A percentile compares a stretch with the other conserved stretches of the same genome.
These are phyloP conservation scores for Aspergillus felis DNA, from an alignment of 2,329 filamentous ascomycete genomes.

Conservation along the genomic window DNA sequence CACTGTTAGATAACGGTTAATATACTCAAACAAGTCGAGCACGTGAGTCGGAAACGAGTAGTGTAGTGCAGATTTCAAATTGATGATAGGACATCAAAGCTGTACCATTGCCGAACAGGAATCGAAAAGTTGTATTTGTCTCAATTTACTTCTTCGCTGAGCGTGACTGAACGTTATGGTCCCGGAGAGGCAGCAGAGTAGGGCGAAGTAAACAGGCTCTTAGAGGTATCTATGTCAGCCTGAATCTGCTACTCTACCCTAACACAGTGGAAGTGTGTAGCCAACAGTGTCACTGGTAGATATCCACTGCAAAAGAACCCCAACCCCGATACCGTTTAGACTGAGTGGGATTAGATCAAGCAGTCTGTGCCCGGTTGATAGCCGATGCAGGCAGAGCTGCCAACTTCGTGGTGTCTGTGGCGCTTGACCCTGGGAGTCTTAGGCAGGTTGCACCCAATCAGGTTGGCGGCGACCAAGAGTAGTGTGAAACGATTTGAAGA, in stretches of 20 bases:
- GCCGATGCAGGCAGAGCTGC: constrained; percentile 21
- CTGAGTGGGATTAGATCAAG: constrained; percentile 14
- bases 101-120: not conserved
- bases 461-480: constrained; percentile 5
- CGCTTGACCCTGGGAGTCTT: constrained; percentile 14
- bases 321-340: constrained; percentile 21
- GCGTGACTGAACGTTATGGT: not conserved
- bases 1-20: not conserved
- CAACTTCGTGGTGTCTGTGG: constrained; percentile 17
- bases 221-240: not conserved
- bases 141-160: not conserved
- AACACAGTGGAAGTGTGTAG: not conserved
- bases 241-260: not conserved
- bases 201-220: not conserved
- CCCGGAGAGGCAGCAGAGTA: not conserved
- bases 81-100: not conserved
- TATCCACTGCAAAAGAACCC: constrained; percentile 6
- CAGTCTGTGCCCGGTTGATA: constrained; percentile 3
- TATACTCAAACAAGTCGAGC: not conserved
- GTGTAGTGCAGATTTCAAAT: constrained; percentile 3
- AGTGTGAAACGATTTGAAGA: constrained; percentile 1
- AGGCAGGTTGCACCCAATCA: constrained; percentile 18
- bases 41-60: constrained; percentile 7
- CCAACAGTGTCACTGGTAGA: not conserved
- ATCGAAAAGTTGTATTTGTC: not conserved